phyloP scores from a whole-genome alignment of 306 rosid species.

The Lathyrus sativus region DNA sequence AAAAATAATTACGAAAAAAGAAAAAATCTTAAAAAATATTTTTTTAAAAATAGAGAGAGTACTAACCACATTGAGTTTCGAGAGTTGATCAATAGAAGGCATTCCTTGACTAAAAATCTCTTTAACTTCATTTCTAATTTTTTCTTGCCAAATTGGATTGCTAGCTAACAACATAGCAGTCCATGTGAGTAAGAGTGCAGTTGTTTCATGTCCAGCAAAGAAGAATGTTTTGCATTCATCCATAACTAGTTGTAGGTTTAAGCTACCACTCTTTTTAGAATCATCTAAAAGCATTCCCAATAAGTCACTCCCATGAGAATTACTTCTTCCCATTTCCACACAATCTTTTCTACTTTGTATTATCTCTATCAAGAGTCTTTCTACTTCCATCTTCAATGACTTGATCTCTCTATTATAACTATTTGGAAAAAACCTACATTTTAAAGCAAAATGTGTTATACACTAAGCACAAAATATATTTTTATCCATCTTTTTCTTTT shows the following conservation, averaged over 20 bases:
- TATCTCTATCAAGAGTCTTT: slow-evolving; percentile 76
- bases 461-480: no score
- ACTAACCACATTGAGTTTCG: slow-evolving; percentile 70
- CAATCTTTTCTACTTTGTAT: slow-evolving; percentile 71
- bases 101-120: slow-evolving; percentile 53
- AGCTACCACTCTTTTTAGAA: slow-evolving; percentile 50
- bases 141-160: slow-evolving; percentile 78
- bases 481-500: no score
- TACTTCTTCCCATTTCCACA: slow-evolving; percentile 75
- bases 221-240: slow-evolving; percentile 98
- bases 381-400: slow-evolving; percentile 71
- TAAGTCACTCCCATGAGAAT: slow-evolving; percentile 72
- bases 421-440: slow-evolving; percentile 73
- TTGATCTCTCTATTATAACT: slow-evolving; percentile 81
- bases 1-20: background rate
- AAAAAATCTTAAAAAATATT: background rate
- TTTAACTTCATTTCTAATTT: slow-evolving; percentile 59
- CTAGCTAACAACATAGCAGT: slow-evolving; percentile 73
- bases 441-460: no score
- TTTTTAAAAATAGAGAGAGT: background rate
- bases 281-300: slow-evolving; percentile 76
- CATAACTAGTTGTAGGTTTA: slow-evolving; percentile 75
- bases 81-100: slow-evolving; percentile 68
- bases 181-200: slow-evolving; percentile 90
- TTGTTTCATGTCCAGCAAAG: slow-evolving; percentile 96